Base-by-base conservation (phyloP, 2,329 filamentous ascomycete genomes). In the Rhexocercosporidium sp. region DNA sequence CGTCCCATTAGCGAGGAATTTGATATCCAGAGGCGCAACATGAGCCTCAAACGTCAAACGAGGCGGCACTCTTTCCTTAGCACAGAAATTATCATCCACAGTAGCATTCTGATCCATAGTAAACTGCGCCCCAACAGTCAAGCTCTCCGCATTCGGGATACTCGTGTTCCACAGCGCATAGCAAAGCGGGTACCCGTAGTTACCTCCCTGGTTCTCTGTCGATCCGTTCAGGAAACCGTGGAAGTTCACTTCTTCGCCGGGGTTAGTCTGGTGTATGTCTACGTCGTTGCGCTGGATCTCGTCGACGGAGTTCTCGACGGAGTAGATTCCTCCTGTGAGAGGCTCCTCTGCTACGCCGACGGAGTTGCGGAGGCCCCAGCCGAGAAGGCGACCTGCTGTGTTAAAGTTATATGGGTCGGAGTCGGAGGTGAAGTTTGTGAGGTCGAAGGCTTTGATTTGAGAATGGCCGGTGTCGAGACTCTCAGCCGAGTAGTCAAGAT, bases 211-310 rank as follows among this genome's bases (percentile, higher is more conserved):
- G 22, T 76, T 64, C 12, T 72, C 75, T 0, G 70, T 70, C 16
- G 77, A 73, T 2, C 25, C 64, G 46, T 72, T 73, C 3, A 92
- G 80, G 66, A 83, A 85, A 3, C 91, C 90, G 67, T 91, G 86
- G 76, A 87, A 92, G 77, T 93, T 93, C 76, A 94, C 78, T 78
- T 93, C 89, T 75, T 93, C 91, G 18, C 84, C 91, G 0, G 91
- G 91, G 73, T 93, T 93, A 73, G 91, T 82, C 67, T 86, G 77
- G 71, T 91, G 88, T 53, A 92, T 84, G 68, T 91, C 88, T n/a
- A 82, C 71, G 11, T 84, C 85, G 57, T 83, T 78, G 37, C 90
- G 83, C 16, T 79, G 78, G 18, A 92, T 81, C 44, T 90, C 78
- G 77, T 93, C 90, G 9, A 88, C 88, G 1, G 86, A 90, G 78